Base-by-base conservation (phyloP, 441 rosid species). In the Sinapis alba region DNA sequence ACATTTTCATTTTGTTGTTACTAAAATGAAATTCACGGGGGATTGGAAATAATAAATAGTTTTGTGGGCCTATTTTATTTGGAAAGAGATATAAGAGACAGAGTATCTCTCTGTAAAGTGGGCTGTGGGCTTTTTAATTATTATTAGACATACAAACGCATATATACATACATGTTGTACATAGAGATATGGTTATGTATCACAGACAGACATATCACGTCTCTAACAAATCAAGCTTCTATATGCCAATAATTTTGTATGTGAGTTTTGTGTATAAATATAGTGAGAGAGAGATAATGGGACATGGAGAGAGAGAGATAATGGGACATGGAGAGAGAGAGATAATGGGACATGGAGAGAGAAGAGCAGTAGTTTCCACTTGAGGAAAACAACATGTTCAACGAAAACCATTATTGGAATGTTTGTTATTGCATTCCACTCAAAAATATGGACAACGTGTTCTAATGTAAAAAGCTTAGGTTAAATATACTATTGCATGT, bases 341-440 rank as follows among this genome's bases (percentile, higher is more conserved):
- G 60, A 75, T 21, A 72, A 78, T 45, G 66, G 69, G 76, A 51
- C 68, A 69, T 36, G 18, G 73, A 41, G 41, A 79, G 75, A 65
- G 79, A 68, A 82, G 76, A 21, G 68, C 63, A 58, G 66, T 53
- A 23, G 68, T 84, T 86, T 84, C 91, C 82, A 76, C 81, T 81
- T 81, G 87, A 71, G 88, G 86, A 84, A 80, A 83, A 43, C 69
- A 71, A 62, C 76, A 68, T 68, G 72, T 65, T 74, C 73, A 72
- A 56, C 72, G 51, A 81, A 70, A 69, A 72, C 86, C 86, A 88
- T 86, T 90, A 90, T 82, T 77, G 88, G 92, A 83, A 84, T 76
- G 78, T 82, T 81, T 80, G 71, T 77, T 76, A 73, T 77, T 32
- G 68, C 59, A 59, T 69, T 27, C 80, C 82, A 77, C 80, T 73